These are phyloP conservation scores for Paracorniculantispora psalliotae DNA, from an alignment of 2,329 filamentous ascomycete genomes.

Conservation along the genomic window DNA sequence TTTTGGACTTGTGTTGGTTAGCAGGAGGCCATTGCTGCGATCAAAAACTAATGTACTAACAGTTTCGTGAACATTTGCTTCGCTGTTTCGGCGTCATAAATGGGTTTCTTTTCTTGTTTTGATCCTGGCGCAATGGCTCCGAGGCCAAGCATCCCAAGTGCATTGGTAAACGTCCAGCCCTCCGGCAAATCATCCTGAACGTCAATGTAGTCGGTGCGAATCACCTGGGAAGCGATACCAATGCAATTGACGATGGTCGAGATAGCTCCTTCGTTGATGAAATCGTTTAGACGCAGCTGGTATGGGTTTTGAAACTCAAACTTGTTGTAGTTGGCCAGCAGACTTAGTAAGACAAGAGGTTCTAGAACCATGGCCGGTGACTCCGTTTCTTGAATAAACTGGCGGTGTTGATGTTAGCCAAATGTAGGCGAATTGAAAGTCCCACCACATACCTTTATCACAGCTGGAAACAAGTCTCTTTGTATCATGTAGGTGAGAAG, in stretches of 20 bases:
- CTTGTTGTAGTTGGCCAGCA: slow-evolving; percentile 97
- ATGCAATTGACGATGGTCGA: slow-evolving; percentile 74
- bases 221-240: slow-evolving; percentile 61
- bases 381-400: slow-evolving; percentile 80
- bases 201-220: slow-evolving; percentile 73
- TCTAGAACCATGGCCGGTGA: slow-evolving; percentile 58
- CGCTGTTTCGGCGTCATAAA: slow-evolving; percentile 70
- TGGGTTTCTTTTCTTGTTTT: slow-evolving; percentile 52
- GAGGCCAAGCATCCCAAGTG: slow-evolving; percentile 79
- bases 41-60: slow-evolving; percentile 44
- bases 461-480: slow-evolving; percentile 83
- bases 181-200: slow-evolving; percentile 88
- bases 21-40: slow-evolving; percentile 12
- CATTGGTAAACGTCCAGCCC: slow-evolving; percentile 78
- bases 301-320: slow-evolving; percentile 99
- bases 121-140: slow-evolving; percentile 67
- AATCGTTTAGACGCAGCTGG: slow-evolving; percentile 84
- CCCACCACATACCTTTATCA: slow-evolving; percentile 73
- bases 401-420: not conserved
- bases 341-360: slow-evolving; percentile 76
- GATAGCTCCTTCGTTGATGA: slow-evolving; percentile 87
- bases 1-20: slow-evolving; percentile 55
- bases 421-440: not conserved
- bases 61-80: slow-evolving; percentile 76
- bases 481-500: slow-evolving; percentile 94